Evolutionary conservation across 2,329 filamentous ascomycete species (phyloP), one percentile per base, ranked within the genome.

Genomic region (Cytospora piceae): DNA sequence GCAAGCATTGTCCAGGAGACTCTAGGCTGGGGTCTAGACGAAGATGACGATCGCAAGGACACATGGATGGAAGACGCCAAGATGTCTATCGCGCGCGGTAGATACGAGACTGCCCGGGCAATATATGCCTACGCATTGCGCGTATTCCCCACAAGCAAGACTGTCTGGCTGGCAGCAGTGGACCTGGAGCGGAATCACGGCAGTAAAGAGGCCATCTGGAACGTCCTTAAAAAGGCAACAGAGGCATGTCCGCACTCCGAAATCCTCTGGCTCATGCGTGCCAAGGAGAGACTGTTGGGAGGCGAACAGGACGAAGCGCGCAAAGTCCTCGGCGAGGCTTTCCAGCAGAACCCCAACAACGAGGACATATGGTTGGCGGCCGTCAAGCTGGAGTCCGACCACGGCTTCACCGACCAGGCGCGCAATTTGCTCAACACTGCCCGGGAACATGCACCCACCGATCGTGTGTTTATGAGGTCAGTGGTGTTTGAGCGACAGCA

Each of bases 301-400:
- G 93, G 93, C 58, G 90, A 96, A 72, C 88, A 96, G 54, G 90
- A 97, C 74, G 92, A 92, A 68, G 94, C 95, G 15, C 87, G 95
- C 64, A 84, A 88, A 68, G 93, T 98, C 1, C 86, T 99, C 20
- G 94, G 89, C 32, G 87, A 90, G 69, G 95, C 94, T 6, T 99
- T 99, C 82, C 90, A 94, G 71, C 92, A 97, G 75, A 96, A 98
- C 72, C 93, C 93, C 1, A 94, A 96, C 76, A 97, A 97, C 78
- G 95, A 99, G 77, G 93, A 98, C 75, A 97, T 99, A 70, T 99
- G 95, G 90, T 88, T 97, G 57, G 92, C 94, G 20, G 95, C 95
- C 55, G 95, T 99, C 70, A 96, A 97, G 77, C 87, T 99, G 56
- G 95, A 99, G 78, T 93, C 95, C 0, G 94, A 98, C 73, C 94